Percentiles rank a stretch among this genome's conserved stretches.
Evolutionary conservation across 805 yeast species (phyloP).

Genomic region (Saccharomycopsis sp.): DNA sequence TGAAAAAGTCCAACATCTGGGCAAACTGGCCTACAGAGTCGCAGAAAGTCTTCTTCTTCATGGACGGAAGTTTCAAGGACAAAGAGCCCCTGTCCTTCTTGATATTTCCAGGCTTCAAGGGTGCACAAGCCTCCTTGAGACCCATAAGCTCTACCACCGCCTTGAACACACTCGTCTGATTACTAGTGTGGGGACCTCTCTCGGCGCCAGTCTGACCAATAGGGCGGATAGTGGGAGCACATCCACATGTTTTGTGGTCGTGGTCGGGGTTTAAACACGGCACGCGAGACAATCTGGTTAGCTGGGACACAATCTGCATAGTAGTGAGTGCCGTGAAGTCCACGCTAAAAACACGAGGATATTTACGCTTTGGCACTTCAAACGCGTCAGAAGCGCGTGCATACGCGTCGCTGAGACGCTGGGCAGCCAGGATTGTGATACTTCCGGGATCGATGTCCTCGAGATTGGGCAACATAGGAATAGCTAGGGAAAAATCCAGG

Average conservation of each 20-base stretch:
- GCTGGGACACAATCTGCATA: background rate
- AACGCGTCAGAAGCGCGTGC: background rate
- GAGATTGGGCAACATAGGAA: background rate
- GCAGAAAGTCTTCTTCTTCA: background rate
- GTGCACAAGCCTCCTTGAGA: background rate
- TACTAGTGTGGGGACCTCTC: background rate
- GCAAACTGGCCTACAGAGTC: constrained; percentile 8
- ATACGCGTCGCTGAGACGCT: background rate
- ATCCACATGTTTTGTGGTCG: background rate
- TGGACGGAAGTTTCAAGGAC: background rate
- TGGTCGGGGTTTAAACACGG: background rate
- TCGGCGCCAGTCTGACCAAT: background rate
- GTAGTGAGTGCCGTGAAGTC: background rate
- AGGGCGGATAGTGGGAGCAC: background rate
- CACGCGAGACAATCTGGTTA: background rate
- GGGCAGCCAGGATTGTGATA: background rate
- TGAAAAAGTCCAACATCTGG: constrained; percentile 6
- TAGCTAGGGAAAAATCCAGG: background rate
- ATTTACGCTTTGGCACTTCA: background rate
- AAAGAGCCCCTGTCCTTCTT: background rate
- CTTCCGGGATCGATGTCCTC: background rate
- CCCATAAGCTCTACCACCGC: background rate
- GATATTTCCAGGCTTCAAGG: background rate
- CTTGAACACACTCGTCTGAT: background rate
- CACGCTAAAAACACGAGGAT: background rate